These are phyloP conservation scores for Pascua sp. DNA, from an alignment of 1,284 basidiomycete genomes.

Conservation along the genomic window DNA sequence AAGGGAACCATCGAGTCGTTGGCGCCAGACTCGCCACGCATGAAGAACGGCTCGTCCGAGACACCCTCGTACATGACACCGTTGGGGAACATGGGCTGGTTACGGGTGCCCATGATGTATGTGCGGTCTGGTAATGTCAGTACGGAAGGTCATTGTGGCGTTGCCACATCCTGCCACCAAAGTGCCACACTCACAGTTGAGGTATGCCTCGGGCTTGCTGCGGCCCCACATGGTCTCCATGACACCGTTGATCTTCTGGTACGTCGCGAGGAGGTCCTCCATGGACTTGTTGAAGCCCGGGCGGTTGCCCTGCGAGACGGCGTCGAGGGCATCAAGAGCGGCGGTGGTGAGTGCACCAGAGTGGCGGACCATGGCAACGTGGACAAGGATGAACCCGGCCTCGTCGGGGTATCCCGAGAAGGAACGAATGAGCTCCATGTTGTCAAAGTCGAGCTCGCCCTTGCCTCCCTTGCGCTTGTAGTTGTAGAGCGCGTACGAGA, in stretches of 20 bases:
- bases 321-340: slow-evolving; percentile 12
- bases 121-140: slow-evolving; percentile 1
- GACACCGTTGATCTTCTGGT: slow-evolving; percentile 17
- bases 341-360: slow-evolving; percentile 13
- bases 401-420: slow-evolving; percentile 21
- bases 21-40: slow-evolving; percentile 22
- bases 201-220: slow-evolving; percentile 20
- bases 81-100: slow-evolving; percentile 22
- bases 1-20: slow-evolving; percentile 24
- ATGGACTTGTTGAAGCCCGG: slow-evolving; percentile 14
- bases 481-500: slow-evolving; percentile 24
- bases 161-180: background rate
- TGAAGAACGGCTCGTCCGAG: slow-evolving; percentile 18
- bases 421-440: slow-evolving; percentile 20
- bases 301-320: slow-evolving; percentile 12
- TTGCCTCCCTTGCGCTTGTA: slow-evolving; percentile 16
- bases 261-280: slow-evolving; percentile 9
- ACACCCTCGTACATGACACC: slow-evolving; percentile 23
- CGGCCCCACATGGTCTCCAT: slow-evolving; percentile 26
- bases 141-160: slow-evolving; percentile 3
- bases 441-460: slow-evolving; percentile 16
- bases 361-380: slow-evolving; percentile 23
- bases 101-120: slow-evolving; percentile 14
- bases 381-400: slow-evolving; percentile 21
- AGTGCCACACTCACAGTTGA: background rate